Percentiles rank a stretch among this genome's conserved stretches.
Evolutionary conservation across 441 rosid genomes (phyloP).

Genomic region (Gossypium gossypioides): DNA sequence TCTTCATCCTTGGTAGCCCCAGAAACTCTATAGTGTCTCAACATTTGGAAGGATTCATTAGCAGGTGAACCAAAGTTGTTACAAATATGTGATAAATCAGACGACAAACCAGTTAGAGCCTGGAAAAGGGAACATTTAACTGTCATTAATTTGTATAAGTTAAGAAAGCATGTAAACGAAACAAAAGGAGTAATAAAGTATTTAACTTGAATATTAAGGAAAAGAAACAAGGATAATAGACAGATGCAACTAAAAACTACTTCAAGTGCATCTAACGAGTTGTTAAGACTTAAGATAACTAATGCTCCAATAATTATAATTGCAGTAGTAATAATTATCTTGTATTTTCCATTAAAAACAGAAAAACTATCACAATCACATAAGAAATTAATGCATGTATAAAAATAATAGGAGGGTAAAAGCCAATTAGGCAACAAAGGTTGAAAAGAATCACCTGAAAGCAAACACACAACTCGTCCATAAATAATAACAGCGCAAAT

Average conservation of each 20-base stretch:
- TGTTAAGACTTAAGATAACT: not conserved
- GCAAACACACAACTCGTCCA: constrained; percentile 53
- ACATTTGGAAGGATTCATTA: constrained; percentile 33
- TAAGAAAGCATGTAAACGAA: constrained; percentile 2
- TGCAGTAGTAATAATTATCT: not conserved
- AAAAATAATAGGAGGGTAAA: not conserved
- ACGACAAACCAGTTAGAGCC: constrained; percentile 48
- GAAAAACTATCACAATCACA: not conserved
- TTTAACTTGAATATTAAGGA: not conserved
- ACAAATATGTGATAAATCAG: constrained; percentile 38
- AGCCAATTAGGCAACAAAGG: constrained; percentile 8
- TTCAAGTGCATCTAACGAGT: not conserved
- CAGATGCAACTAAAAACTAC: not conserved
- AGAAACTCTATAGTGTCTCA: constrained; percentile 29
- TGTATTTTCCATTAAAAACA: not conserved
- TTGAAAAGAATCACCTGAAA: constrained; percentile 45
- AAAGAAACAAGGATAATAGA: not conserved
- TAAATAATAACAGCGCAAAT: constrained; percentile 32
- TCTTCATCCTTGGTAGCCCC: constrained; percentile 32
- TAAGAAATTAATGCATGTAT: not conserved
- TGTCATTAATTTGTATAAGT: not conserved
- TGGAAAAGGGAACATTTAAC: constrained; percentile 25
- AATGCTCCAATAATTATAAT: not conserved
- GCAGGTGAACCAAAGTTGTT: constrained; percentile 26
- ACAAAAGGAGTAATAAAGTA: not conserved